phyloP scores from a whole-genome alignment of 2,329 filamentous ascomycete species.

The Harringtonia lauricola region DNA sequence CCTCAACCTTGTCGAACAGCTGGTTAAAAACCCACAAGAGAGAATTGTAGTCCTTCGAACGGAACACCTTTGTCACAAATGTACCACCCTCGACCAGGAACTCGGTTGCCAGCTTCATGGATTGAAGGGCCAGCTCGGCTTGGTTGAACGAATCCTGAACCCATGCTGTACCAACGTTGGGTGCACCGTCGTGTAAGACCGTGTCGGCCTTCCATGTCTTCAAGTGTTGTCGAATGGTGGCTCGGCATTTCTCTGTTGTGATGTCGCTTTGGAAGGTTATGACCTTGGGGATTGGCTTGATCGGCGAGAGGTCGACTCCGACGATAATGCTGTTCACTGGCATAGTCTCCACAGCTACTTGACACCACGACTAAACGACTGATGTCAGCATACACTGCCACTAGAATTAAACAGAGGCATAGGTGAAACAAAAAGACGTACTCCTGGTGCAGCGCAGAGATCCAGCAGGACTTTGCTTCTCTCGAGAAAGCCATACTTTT shows the following conservation, averaged over 20 bases:
- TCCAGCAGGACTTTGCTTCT: conserved; percentile 94
- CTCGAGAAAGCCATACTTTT: conserved; percentile 97
- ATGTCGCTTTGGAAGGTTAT: conserved; percentile 98
- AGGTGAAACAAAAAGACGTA: conserved; percentile 41
- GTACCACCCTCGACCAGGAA: conserved; percentile 82
- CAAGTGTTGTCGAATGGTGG: conserved; percentile 77
- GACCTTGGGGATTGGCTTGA: conserved; percentile 87
- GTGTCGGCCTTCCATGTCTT: conserved; percentile 96
- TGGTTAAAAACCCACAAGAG: conserved; percentile 97
- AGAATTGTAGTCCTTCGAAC: conserved; percentile 93
- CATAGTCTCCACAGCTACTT: conserved; percentile 94
- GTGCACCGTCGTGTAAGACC: conserved; percentile 91
- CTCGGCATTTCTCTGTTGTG: conserved; percentile 89
- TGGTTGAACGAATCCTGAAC: conserved; percentile 97
- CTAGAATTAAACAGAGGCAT: background rate
- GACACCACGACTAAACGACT: conserved; percentile 68
- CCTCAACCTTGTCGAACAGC: conserved; percentile 88
- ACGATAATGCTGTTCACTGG: conserved; percentile 81
- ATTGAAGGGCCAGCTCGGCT: conserved; percentile 81
- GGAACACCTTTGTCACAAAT: conserved; percentile 95
- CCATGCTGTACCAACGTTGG: conserved; percentile 97
- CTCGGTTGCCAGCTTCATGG: conserved; percentile 87
- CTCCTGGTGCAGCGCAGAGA: conserved; percentile 92
- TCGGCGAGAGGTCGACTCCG: conserved; percentile 87
- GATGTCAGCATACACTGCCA: no score